A percentile compares a stretch with the other conserved stretches of the same genome.
These are phyloP conservation scores for Globisporangium polare DNA, from an alignment of 352 stramenopile genomes.

Conservation along the genomic window DNA sequence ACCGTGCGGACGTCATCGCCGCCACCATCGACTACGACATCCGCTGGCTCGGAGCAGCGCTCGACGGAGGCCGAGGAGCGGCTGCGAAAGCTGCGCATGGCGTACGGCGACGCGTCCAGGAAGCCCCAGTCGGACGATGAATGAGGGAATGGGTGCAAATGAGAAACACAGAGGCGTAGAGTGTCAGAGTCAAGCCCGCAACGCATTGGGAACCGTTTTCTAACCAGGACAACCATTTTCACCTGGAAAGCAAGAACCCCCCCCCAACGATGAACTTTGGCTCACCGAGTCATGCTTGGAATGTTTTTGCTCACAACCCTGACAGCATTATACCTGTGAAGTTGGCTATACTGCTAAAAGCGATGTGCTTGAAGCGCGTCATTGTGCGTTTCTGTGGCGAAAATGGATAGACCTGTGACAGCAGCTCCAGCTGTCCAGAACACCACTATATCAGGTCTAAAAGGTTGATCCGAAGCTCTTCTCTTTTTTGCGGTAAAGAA, in stretches of 20 bases:
- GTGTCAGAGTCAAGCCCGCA: not conserved
- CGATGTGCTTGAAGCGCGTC: too few relatives aligned
- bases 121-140: slow-evolving; percentile 22
- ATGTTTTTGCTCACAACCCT: too few relatives aligned
- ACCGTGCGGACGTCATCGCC: slow-evolving; percentile 20
- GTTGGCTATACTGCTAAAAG: too few relatives aligned
- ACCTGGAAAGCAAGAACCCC: not conserved
- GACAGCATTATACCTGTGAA: too few relatives aligned
- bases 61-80: slow-evolving; percentile 40
- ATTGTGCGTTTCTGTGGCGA: too few relatives aligned
- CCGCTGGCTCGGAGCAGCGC: not conserved
- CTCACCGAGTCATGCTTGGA: too few relatives aligned
- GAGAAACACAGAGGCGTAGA: not conserved
- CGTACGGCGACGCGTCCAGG: slow-evolving; percentile 79
- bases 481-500: slow-evolving; percentile 1
- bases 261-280: too few relatives aligned
- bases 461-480: not conserved
- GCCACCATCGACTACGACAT: not conserved
- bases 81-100: slow-evolving; percentile 62
- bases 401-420: too few relatives aligned
- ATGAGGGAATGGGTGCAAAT: not conserved
- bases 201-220: not conserved
- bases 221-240: not conserved
- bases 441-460: not conserved
- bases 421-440: not conserved